These are phyloP conservation scores for Erysimum cheiri DNA, from an alignment of 441 rosid genomes.

Conservation along the genomic window DNA sequence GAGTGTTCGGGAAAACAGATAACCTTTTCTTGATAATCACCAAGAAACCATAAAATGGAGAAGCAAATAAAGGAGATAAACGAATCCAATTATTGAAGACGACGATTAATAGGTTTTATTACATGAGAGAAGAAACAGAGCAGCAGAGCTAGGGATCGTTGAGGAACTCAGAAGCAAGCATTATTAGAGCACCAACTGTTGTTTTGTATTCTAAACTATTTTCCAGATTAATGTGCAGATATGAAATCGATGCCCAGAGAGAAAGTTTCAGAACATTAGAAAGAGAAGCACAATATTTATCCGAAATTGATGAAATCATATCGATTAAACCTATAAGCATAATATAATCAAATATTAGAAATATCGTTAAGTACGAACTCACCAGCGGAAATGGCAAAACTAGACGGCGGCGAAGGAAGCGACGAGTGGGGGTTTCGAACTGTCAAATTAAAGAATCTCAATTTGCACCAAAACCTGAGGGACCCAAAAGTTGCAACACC, in stretches of 20 bases:
- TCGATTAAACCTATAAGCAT: neutral
- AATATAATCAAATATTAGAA: slow-evolving; percentile 3
- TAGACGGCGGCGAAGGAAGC: neutral
- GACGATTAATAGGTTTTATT: too few species aligned
- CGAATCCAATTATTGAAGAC: too few species aligned
- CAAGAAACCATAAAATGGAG: too few species aligned
- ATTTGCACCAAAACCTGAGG: slow-evolving; percentile 13
- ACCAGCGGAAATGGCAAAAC: neutral
- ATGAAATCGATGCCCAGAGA: slow-evolving; percentile 12
- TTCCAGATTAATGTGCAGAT: neutral
- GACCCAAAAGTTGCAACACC: neutral
- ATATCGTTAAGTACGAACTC: neutral
- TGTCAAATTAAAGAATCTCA: neutral
- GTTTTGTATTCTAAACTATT: neutral
- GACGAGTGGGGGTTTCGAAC: neutral
- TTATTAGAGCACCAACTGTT: neutral
- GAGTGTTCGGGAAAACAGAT: too few species aligned
- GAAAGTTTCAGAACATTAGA: neutral
- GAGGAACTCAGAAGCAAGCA: slow-evolving; percentile 4
- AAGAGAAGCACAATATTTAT: neutral
- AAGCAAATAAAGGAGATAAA: too few species aligned
- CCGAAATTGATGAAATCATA: neutral
- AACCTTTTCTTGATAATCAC: too few species aligned
- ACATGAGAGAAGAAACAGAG: neutral
- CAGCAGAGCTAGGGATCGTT: neutral